phyloP scores from a whole-genome alignment of 495 filamentous ascomycete species.

The Tuber calosporum region DNA sequence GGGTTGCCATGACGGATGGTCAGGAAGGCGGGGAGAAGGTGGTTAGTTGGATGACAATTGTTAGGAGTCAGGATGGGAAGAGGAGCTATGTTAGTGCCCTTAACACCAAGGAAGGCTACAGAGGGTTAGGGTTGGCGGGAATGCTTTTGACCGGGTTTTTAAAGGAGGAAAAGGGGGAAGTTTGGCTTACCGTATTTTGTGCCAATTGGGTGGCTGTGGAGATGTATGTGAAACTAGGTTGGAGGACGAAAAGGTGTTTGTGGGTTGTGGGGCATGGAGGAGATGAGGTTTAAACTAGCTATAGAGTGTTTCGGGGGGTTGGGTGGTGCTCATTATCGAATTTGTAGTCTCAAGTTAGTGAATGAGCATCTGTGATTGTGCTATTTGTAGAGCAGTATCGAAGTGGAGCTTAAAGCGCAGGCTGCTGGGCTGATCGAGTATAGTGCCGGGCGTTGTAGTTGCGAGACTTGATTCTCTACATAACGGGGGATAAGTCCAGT shows the following conservation, averaged over 20 bases:
- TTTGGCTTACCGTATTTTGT: slow-evolving; percentile 35
- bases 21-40: slow-evolving; percentile 8
- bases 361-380: neutral
- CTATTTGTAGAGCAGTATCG: neutral
- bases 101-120: slow-evolving; percentile 14
- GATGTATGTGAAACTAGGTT: slow-evolving; percentile 31
- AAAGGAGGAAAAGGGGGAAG: slow-evolving; percentile 8
- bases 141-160: slow-evolving; percentile 16
- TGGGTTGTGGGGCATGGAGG: slow-evolving; percentile 17
- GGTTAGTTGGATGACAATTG: slow-evolving; percentile 12
- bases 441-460: too few species aligned
- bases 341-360: neutral
- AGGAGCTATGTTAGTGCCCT: slow-evolving; percentile 21
- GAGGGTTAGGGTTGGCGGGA: slow-evolving; percentile 17
- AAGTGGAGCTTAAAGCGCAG: too few species aligned
- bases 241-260: slow-evolving; percentile 21
- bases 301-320: neutral
- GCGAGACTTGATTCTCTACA: too few species aligned
- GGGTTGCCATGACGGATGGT: slow-evolving; percentile 9
- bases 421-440: too few species aligned
- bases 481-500: too few species aligned
- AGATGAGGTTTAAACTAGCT: neutral
- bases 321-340: neutral
- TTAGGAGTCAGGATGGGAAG: slow-evolving; percentile 10
- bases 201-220: slow-evolving; percentile 16